These are phyloP conservation scores for Cucurbitaria berberidis DNA, from an alignment of 2,329 filamentous ascomycete genomes.

Conservation along the genomic window DNA sequence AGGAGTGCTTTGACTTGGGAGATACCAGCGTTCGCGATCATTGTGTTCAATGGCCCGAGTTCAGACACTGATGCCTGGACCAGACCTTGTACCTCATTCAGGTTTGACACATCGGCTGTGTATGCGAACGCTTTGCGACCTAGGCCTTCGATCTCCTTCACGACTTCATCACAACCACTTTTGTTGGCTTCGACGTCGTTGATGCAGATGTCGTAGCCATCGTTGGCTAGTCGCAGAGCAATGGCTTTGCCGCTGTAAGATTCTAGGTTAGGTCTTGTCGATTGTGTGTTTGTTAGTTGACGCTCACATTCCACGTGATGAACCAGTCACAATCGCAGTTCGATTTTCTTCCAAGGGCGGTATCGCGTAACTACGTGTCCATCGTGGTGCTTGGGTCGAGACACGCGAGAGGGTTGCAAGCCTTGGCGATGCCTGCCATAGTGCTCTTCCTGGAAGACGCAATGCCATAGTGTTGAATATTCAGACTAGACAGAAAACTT, in stretches of 20 bases:
- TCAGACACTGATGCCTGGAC: conserved; percentile 59
- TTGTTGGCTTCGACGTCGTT: conserved; percentile 66
- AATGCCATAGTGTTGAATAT: conserved; percentile 25
- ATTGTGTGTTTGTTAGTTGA: background rate
- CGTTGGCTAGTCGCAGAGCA: conserved; percentile 66
- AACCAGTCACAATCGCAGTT: conserved; percentile 49
- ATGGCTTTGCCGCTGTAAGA: conserved; percentile 63
- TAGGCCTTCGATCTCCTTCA: conserved; percentile 59
- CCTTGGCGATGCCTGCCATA: conserved; percentile 29
- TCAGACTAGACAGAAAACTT: background rate
- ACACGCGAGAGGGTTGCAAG: conserved; percentile 15
- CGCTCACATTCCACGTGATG: conserved; percentile 47
- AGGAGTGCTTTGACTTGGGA: conserved; percentile 63
- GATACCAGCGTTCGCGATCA: conserved; percentile 69
- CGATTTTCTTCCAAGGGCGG: conserved; percentile 24
- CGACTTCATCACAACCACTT: conserved; percentile 59
- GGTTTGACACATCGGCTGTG: conserved; percentile 66
- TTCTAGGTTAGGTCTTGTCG: conserved; percentile 6
- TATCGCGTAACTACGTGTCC: conserved; percentile 33
- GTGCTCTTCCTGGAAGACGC: conserved; percentile 23
- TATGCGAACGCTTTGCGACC: conserved; percentile 62
- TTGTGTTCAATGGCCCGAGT: conserved; percentile 60
- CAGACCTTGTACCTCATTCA: conserved; percentile 59
- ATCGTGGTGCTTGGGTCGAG: conserved; percentile 19
- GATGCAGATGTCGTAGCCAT: conserved; percentile 70